Conservation (phyloP, 495 filamentous ascomycete genomes). For the Neurospora sp. region DNA sequence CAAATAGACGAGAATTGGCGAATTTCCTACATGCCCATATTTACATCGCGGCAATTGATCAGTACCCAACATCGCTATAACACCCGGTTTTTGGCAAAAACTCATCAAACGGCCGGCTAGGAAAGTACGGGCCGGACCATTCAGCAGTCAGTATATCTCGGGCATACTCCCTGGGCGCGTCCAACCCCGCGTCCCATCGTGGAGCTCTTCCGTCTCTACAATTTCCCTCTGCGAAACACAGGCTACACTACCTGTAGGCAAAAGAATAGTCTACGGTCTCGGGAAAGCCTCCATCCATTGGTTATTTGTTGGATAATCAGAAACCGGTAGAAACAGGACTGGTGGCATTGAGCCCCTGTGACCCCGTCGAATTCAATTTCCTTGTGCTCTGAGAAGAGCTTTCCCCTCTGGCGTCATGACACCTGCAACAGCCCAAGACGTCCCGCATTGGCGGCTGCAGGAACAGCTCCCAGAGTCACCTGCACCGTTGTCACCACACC, state of each 20-base stretch:
- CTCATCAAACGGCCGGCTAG: not conserved
- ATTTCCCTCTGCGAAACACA: not conserved
- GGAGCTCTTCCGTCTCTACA: not conserved
- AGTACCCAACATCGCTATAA: not conserved
- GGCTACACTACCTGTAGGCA: not conserved
- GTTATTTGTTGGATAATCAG: not conserved
- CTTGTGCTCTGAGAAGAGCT: not conserved
- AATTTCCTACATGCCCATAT: not conserved
- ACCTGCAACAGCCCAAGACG: not conserved
- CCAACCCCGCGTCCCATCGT: not conserved
- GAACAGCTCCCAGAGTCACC: not conserved
- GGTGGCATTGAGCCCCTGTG: not conserved
- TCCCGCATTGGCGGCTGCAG: not conserved
- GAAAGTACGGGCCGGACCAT: not conserved
- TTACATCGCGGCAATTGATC: not conserved
- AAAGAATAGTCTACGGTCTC: not conserved
- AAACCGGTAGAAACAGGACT: not conserved
- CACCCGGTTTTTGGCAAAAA: not conserved
- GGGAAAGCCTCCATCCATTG: not conserved
- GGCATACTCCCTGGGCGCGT: not conserved
- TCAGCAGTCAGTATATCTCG: not conserved
- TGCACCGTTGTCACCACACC: not conserved
- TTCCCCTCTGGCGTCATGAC: not conserved
- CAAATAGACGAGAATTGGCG: not conserved
- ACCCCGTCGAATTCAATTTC: not conserved